Percentiles rank a stretch among this genome's conserved stretches.
Conservation (phyloP, 2,329 filamentous ascomycete species). For the Mycosphaerella arachidis region DNA sequence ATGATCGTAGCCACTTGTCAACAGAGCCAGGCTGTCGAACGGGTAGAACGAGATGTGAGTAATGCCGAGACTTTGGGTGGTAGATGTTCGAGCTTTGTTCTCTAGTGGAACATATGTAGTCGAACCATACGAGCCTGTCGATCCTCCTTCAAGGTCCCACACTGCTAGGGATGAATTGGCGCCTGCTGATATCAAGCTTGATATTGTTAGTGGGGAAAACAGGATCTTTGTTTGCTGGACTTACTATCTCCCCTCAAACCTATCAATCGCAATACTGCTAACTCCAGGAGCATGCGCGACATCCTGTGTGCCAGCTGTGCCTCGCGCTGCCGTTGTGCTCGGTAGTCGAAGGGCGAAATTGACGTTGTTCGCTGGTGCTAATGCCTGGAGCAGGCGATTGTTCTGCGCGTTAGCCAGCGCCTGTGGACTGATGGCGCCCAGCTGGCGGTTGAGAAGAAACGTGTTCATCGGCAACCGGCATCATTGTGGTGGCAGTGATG, state of each 20-base stretch:
- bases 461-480: slow-evolving; percentile 57
- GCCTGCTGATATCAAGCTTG: slow-evolving; percentile 75
- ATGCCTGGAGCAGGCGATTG: slow-evolving; percentile 61
- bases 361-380: slow-evolving; percentile 62
- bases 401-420: slow-evolving; percentile 63
- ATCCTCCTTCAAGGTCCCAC: slow-evolving; percentile 73
- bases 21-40: slow-evolving; percentile 69
- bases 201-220: background rate
- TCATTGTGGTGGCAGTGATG: background rate
- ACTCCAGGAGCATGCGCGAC: slow-evolving; percentile 66
- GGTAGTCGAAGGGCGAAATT: slow-evolving; percentile 63
- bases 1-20: slow-evolving; percentile 74
- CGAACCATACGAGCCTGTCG: background rate
- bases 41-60: slow-evolving; percentile 75
- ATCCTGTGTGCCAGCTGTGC: slow-evolving; percentile 1
- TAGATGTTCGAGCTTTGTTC: slow-evolving; percentile 28
- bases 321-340: slow-evolving; percentile 18
- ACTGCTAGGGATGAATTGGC: slow-evolving; percentile 78
- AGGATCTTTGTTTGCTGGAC: background rate
- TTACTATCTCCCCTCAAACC: slow-evolving; percentile 71
- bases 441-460: slow-evolving; percentile 70
- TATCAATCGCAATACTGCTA: slow-evolving; percentile 73
- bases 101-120: slow-evolving; percentile 15
- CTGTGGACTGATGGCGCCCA: slow-evolving; percentile 61
- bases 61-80: slow-evolving; percentile 63